Percentiles rank a stretch among this genome's conserved stretches.
These are phyloP conservation scores for Solanum bulbocastanum DNA, from an alignment of 257 asterid genomes.

Conservation along the genomic window DNA sequence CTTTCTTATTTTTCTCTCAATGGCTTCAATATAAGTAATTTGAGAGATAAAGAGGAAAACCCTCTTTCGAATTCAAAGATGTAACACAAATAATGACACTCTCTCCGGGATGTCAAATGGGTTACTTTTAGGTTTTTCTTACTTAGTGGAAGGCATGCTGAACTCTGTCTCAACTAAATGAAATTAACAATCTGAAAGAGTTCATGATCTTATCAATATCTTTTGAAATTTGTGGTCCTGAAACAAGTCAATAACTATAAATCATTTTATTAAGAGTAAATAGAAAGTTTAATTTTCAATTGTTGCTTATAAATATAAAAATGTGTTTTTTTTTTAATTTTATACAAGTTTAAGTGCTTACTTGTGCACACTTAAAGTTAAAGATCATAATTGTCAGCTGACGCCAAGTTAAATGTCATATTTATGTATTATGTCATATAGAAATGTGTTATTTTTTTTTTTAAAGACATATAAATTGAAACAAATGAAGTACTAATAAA, in stretches of 20 bases:
- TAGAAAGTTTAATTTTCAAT: not conserved
- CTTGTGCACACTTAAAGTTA: too few species aligned
- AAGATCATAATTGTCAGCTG: too few species aligned
- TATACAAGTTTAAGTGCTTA: too few species aligned
- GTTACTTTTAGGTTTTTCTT: not conserved
- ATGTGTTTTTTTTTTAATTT: not conserved
- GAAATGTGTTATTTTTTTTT: too few species aligned
- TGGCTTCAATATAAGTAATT: not conserved
- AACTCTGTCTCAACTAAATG: not conserved
- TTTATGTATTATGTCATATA: too few species aligned
- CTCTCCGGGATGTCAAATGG: not conserved
- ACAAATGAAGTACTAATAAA: not conserved
- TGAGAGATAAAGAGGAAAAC: not conserved
- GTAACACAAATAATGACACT: not conserved
- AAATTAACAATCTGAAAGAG: not conserved
- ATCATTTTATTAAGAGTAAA: not conserved
- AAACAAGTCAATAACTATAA: too few species aligned
- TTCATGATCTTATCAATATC: not conserved
- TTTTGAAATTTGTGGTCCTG: not conserved
- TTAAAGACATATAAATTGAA: not conserved
- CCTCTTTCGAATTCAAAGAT: not conserved
- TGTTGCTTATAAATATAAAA: not conserved
- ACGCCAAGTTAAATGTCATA: too few species aligned
- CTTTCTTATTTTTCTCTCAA: not conserved
- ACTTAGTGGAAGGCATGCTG: not conserved